Percentiles rank a stretch among this genome's conserved stretches.
Conservation (phyloP, 192 early-diverging fungal species). For the Backusella parvicylindrica region DNA sequence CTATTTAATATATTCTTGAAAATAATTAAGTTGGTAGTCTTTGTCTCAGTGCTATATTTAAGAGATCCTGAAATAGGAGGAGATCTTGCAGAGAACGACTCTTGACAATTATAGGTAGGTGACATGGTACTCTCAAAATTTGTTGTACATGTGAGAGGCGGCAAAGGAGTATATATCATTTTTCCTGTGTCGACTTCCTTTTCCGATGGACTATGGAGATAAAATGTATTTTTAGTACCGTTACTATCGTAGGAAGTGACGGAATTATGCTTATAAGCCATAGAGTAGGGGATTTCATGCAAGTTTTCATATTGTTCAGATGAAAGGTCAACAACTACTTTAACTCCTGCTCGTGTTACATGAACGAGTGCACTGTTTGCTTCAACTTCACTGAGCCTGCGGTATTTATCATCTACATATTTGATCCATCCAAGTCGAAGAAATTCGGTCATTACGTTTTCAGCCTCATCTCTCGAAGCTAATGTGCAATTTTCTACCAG, state of each 20-base stretch:
- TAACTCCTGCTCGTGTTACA: background rate
- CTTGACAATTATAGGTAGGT: background rate
- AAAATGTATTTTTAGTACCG: background rate
- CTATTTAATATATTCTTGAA: slow-evolving; percentile 58
- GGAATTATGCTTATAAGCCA: background rate
- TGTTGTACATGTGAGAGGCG: background rate
- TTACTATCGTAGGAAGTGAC: background rate
- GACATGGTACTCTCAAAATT: background rate
- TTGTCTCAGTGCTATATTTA: slow-evolving; percentile 5
- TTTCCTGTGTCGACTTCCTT: background rate
- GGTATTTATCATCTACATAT: background rate
- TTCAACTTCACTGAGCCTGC: too few relatives aligned
- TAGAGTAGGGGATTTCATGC: background rate
- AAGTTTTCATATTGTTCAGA: background rate
- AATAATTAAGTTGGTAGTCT: slow-evolving; percentile 47
- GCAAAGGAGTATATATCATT: background rate
- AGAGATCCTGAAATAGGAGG: background rate
- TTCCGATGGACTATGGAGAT: background rate
- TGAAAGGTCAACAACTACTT: slow-evolving; percentile 2
- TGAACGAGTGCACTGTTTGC: background rate
- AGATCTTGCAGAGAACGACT: background rate
- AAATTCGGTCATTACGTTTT: slow-evolving; percentile 41
- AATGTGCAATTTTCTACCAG: slow-evolving; percentile 44
- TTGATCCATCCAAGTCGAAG: slow-evolving; percentile 41
- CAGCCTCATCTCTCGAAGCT: slow-evolving; percentile 45